A percentile compares a stretch with the other conserved stretches of the same genome.
phyloP scores from a whole-genome alignment of 2,329 filamentous ascomycete species.

The Alternaria burnsii region DNA sequence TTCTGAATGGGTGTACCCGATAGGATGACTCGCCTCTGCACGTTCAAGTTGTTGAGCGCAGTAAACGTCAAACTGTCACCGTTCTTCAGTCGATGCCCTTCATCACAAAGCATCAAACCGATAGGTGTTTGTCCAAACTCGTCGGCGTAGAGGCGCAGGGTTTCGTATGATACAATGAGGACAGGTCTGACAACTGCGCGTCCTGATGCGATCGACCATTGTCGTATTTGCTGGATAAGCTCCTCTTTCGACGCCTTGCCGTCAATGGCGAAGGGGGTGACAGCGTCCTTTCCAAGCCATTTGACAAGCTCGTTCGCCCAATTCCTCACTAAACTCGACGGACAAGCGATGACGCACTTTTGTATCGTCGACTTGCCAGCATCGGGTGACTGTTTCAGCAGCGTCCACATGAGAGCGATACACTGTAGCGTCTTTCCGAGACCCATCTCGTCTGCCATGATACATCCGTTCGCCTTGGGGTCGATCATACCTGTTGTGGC shows the following conservation, averaged over 20 bases:
- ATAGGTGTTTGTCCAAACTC: slow-evolving; percentile 91
- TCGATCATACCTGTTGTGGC: slow-evolving; percentile 97
- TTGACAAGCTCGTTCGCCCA: slow-evolving; percentile 98
- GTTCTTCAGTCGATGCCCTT: slow-evolving; percentile 96
- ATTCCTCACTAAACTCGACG: slow-evolving; percentile 94
- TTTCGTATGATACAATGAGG: slow-evolving; percentile 98
- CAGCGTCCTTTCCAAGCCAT: slow-evolving; percentile 92
- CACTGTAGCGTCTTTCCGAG: slow-evolving; percentile 97
- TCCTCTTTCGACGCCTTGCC: slow-evolving; percentile 97
- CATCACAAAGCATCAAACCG: slow-evolving; percentile 91
- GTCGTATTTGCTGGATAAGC: slow-evolving; percentile 84
- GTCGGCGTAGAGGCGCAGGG: slow-evolving; percentile 86
- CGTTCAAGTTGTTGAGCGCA: slow-evolving; percentile 88
- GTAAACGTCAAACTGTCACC: slow-evolving; percentile 95
- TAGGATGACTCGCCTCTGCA: slow-evolving; percentile 89
- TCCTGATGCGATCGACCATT: slow-evolving; percentile 94
- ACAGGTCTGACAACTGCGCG: slow-evolving; percentile 89
- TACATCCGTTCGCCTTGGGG: slow-evolving; percentile 91
- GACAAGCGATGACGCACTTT: slow-evolving; percentile 96
- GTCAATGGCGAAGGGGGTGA: slow-evolving; percentile 94
- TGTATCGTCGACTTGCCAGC: slow-evolving; percentile 94
- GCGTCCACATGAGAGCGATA: slow-evolving; percentile 94
- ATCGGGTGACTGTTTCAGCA: slow-evolving; percentile 93
- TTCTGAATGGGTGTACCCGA: slow-evolving; percentile 98
- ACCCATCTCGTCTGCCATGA: slow-evolving; percentile 99